These are phyloP conservation scores for Pittosporum tobira DNA, from an alignment of 129 eudicot genomes.

Conservation along the genomic window DNA sequence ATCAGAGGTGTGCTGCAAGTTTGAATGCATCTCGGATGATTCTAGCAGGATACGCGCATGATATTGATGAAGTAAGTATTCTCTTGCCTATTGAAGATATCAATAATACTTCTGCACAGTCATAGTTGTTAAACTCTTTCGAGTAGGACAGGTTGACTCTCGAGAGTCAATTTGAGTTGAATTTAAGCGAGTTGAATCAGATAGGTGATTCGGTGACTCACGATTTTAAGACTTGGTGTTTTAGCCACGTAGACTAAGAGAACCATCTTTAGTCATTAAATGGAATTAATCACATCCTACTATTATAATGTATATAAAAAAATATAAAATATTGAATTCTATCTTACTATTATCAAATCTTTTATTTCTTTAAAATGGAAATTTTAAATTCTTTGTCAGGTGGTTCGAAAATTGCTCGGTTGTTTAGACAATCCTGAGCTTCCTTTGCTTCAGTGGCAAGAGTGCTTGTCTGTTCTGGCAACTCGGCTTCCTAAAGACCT, in stretches of 20 bases:
- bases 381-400: constrained; percentile 37
- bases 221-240: too few species aligned
- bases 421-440: constrained; percentile 97
- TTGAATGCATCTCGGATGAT: constrained; percentile 92
- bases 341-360: neutral
- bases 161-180: too few species aligned
- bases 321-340: too few species aligned
- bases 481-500: constrained; percentile 90
- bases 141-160: too few species aligned
- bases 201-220: too few species aligned
- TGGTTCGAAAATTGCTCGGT: constrained; percentile 72
- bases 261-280: neutral
- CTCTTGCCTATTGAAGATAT: constrained; percentile 9
- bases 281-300: neutral
- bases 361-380: constrained; percentile 2
- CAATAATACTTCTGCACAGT: neutral
- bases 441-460: constrained; percentile 99
- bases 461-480: constrained; percentile 87
- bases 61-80: constrained; percentile 75
- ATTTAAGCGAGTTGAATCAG: too few species aligned
- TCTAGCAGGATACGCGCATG: constrained; percentile 95
- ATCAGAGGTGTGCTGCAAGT: constrained; percentile 94
- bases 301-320: too few species aligned
- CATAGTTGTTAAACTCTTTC: too few species aligned
- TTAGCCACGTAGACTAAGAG: neutral